Evolutionary conservation across 2,329 filamentous ascomycete species (phyloP).

Genomic region (Exophiala bonariae): DNA sequence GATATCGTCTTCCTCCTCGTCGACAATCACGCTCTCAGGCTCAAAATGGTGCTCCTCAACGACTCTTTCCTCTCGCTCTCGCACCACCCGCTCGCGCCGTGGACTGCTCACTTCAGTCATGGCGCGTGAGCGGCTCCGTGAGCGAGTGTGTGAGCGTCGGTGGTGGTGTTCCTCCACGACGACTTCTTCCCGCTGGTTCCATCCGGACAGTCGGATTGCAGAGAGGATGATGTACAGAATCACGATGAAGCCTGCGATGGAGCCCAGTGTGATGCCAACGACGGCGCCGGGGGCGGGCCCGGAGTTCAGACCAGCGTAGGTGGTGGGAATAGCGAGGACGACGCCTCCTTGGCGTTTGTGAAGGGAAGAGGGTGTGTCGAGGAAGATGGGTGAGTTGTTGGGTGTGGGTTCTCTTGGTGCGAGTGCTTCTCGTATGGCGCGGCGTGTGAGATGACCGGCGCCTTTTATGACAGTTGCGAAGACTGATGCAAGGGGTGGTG

Average conservation of each 20-base stretch:
- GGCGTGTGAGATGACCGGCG: slow-evolving; percentile 12
- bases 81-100: slow-evolving; percentile 8
- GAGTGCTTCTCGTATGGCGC: slow-evolving; percentile 6
- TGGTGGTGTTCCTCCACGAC: slow-evolving; percentile 21
- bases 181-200: slow-evolving; percentile 9
- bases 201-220: slow-evolving; percentile 10
- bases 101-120: slow-evolving; percentile 12
- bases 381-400: slow-evolving; percentile 10
- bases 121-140: slow-evolving; percentile 7
- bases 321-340: slow-evolving; percentile 57
- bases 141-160: slow-evolving; percentile 11
- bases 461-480: slow-evolving; percentile 25
- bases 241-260: slow-evolving; percentile 53
- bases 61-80: slow-evolving; percentile 19
- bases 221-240: slow-evolving; percentile 49
- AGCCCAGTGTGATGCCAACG: slow-evolving; percentile 48
- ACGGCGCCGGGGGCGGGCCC: slow-evolving; percentile 51
- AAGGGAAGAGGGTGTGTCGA: slow-evolving; percentile 4
- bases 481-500: slow-evolving; percentile 21
- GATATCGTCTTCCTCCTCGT: slow-evolving; percentile 27
- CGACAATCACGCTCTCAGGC: slow-evolving; percentile 14
- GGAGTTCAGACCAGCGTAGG: slow-evolving; percentile 56
- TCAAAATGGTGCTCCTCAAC: slow-evolving; percentile 20
- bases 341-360: slow-evolving; percentile 28
- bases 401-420: neutral